Conservation (phyloP, 768 basidiomycete species). For the Suillus occidentalis region DNA sequence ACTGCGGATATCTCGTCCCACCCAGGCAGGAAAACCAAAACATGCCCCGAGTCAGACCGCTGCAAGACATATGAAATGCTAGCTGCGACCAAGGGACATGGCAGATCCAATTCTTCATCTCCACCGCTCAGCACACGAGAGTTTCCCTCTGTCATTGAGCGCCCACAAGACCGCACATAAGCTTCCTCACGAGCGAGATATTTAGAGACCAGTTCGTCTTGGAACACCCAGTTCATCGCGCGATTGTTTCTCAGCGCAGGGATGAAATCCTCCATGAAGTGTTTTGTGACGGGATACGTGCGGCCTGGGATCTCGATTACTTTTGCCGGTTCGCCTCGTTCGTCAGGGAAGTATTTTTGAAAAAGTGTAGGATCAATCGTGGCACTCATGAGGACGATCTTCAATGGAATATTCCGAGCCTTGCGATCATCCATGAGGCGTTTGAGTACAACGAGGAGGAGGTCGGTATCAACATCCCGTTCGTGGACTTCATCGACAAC, state of each 20-base stretch:
- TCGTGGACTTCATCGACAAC: slow-evolving; percentile 97
- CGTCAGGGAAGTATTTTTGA: slow-evolving; percentile 80
- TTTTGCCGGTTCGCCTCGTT: slow-evolving; percentile 55
- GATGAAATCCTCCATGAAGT: slow-evolving; percentile 79
- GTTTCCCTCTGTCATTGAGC: slow-evolving; percentile 29
- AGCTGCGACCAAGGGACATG: slow-evolving; percentile 77
- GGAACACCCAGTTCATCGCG: slow-evolving; percentile 60
- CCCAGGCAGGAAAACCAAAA: slow-evolving; percentile 89
- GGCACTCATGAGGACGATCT: slow-evolving; percentile 92
- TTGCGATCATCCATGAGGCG: slow-evolving; percentile 75
- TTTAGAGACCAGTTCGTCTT: slow-evolving; percentile 65
- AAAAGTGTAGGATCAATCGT: slow-evolving; percentile 92
- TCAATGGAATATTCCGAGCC: slow-evolving; percentile 68
- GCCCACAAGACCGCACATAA: slow-evolving; percentile 15
- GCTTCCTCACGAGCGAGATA: slow-evolving; percentile 66
- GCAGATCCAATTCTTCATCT: slow-evolving; percentile 70
- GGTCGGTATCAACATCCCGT: slow-evolving; percentile 90
- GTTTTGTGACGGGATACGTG: slow-evolving; percentile 82
- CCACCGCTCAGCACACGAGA: slow-evolving; percentile 8
- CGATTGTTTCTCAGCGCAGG: slow-evolving; percentile 44
- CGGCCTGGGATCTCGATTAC: slow-evolving; percentile 88
- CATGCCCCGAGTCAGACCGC: slow-evolving; percentile 77
- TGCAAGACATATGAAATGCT: slow-evolving; percentile 77
- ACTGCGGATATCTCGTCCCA: slow-evolving; percentile 87
- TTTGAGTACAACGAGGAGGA: slow-evolving; percentile 87